These are phyloP conservation scores for Schizophyllum amplum DNA, from an alignment of 1,284 basidiomycete species.

Conservation along the genomic window DNA sequence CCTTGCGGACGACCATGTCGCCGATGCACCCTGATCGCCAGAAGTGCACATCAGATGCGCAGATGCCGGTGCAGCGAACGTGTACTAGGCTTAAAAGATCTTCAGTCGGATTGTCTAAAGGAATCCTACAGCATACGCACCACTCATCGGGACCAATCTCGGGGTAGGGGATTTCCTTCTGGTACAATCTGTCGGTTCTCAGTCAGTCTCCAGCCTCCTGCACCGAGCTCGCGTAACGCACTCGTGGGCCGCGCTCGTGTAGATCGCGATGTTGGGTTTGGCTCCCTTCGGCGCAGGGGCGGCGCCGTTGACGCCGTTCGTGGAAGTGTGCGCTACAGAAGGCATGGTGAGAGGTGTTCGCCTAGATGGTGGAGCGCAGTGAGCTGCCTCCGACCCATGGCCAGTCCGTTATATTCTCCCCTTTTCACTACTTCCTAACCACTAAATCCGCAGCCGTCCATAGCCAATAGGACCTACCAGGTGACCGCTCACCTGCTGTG, in stretches of 20 bases:
- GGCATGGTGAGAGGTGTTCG: neutral
- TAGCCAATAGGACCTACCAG: neutral
- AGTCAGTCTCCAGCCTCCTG: neutral
- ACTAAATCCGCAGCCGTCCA: neutral
- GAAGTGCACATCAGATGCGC: neutral
- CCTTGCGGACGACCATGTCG: neutral
- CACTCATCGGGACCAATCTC: neutral
- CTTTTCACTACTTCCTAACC: neutral
- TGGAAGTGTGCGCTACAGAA: neutral
- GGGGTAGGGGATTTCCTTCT: neutral
- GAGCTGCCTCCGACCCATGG: neutral
- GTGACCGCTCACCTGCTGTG: neutral
- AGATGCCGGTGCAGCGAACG: neutral
- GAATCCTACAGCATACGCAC: neutral
- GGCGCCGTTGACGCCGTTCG: neutral
- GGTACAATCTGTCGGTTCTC: neutral
- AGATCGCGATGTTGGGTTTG: neutral
- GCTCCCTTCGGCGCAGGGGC: neutral
- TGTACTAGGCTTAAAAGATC: neutral
- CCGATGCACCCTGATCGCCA: neutral
- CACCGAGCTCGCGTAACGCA: neutral
- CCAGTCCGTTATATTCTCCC: neutral
- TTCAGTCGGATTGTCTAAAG: neutral
- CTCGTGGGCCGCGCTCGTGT: neutral
- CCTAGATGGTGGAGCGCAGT: neutral